Base-by-base conservation (phyloP, 2,329 filamentous ascomycete species). In the Cryoendolithus antarcticus region DNA sequence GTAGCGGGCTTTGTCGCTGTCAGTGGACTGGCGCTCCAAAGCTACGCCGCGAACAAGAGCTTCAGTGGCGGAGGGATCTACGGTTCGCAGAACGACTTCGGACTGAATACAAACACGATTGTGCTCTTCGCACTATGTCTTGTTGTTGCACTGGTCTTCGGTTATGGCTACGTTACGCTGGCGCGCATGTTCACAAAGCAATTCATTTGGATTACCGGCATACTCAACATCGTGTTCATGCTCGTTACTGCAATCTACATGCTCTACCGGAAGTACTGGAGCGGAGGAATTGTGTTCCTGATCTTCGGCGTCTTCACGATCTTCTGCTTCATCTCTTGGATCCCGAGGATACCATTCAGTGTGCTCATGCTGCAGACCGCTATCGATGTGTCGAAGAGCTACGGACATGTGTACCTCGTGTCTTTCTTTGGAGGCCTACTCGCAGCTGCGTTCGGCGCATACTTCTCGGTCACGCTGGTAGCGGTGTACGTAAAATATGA, bases 171-270 rank as follows among this genome's bases (percentile, higher is more conserved):
- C 58, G 76, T 95, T 51, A 75, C 77, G 61, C 41, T 58, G 29
- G 56, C 56, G 34, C 49, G 55, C 35, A 47, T 34, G 35, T 57
- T 56, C 42, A 86, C 88, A 3, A 93, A 91, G 63, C 75, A 85
- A 55, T 86, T 94, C 50, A 93, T 95, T 57, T 95, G 86, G 84
- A 74, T 86, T 30, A 93, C 86, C 0, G 86, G 85, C 9, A 89
- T 94, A 37, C 67, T 93, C 40, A 93, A 95, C 60, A 82, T 94
- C 52, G 65, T 81, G 39, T 80, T 86, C 51, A 85, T 84, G 1
- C 66, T 95, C n/a, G 88, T 74, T 1, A 93, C 86, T 0, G 86
- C 84, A 7, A 77, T 89, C 37, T 93, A 86, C 62, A 93, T 93
- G 68, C 74, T 94, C 34, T 77, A 72, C 43, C 70, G 75, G 33